Conservation (phyloP, 495 filamentous ascomycete species). For the Daldinia decipiens region DNA sequence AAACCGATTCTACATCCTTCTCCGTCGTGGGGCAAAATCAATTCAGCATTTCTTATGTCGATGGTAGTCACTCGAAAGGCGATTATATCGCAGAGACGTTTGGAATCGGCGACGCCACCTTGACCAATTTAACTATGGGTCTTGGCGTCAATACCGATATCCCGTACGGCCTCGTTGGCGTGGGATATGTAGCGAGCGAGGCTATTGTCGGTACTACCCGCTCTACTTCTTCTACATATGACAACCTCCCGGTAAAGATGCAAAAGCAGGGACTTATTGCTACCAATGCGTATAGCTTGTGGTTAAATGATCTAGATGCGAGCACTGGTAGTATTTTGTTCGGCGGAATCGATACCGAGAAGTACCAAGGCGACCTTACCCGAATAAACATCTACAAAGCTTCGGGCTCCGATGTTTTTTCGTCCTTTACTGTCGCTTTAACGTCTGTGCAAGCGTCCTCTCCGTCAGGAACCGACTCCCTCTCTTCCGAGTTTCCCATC, state of each 20-base stretch:
- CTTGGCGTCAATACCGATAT: constrained; percentile 78
- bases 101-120: constrained; percentile 69
- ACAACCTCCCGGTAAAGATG: constrained; percentile 84
- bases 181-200: constrained; percentile 85
- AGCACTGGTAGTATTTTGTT: constrained; percentile 70
- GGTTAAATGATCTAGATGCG: constrained; percentile 79
- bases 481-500: constrained; percentile 65
- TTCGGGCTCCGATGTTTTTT: constrained; percentile 56
- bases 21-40: constrained; percentile 65
- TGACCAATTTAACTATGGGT: constrained; percentile 85
- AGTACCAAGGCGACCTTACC: constrained; percentile 78
- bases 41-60: constrained; percentile 93
- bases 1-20: constrained; percentile 74
- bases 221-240: constrained; percentile 62
- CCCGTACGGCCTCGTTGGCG: constrained; percentile 81
- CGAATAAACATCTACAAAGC: constrained; percentile 70
- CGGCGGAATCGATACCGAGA: constrained; percentile 89
- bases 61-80: constrained; percentile 77
- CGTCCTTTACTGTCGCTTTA: constrained; percentile 78
- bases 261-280: constrained; percentile 77
- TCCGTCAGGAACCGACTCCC: constrained; percentile 58
- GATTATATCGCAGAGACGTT: constrained; percentile 87
- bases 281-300: constrained; percentile 87
- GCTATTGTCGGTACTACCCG: constrained; percentile 66
- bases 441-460: constrained; percentile 64